Base-by-base conservation (phyloP, 176 grass and related monocot genomes). In the Carex kokanica region DNA sequence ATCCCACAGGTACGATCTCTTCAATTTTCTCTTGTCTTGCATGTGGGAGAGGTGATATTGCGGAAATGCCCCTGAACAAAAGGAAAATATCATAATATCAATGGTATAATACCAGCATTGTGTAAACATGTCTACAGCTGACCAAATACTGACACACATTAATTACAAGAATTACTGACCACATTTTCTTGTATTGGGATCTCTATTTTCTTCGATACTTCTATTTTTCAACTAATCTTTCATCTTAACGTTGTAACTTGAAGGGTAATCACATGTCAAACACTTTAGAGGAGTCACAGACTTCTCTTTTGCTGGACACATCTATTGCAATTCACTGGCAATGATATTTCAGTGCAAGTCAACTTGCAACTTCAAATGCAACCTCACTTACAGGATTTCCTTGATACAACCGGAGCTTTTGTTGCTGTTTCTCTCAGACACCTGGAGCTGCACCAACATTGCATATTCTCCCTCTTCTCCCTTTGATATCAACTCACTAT, bases 401-500 rank as follows among this genome's bases (percentile, higher is more conserved):
- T 40, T 69, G 6, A 69, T 0, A 40, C 65, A 34, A 13, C 32
- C 0, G 15, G 32, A 40, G 1, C 15, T 69, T 40, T 38, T 69
- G 32, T 69, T n/a, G 14, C 16, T 40, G 32, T 69, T 69, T 32
- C 32, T 69, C 65, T 18, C 65, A 16, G 29, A 69, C 31, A 69
- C 32, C 32, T 18, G 27, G 13, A 69, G 65, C 15, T 69, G 65
- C 15, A 69, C 65, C 65, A 40, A n/a, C 65, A 69, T 69, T 9
- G 65, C 31, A 40, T 69, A 40, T 18, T 69, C 65, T 18, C 65
- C 65, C 65, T 69, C 65, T 40, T 40, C 16, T 36, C 32, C 65
- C 65, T 40, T 69, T 38, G 65, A 69, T 16, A 69, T 40, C 15
- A 69, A 69, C 65, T 69, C 65, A 69, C 65, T 69, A 52, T 92